Base-by-base conservation (phyloP, 768 basidiomycete species). In the Ephemerocybe angulata region DNA sequence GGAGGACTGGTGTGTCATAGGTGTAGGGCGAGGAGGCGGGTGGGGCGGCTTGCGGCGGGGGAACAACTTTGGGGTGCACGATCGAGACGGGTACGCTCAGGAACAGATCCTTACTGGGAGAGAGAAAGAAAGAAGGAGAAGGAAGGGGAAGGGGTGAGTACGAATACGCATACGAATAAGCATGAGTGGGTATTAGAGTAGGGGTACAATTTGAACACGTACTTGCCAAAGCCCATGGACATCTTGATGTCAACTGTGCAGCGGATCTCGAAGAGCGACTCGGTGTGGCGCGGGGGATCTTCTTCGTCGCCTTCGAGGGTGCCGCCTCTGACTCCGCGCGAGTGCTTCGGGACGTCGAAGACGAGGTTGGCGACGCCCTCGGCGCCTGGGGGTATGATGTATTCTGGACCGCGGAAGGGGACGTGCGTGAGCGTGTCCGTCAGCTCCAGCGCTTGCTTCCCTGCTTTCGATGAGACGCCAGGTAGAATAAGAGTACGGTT, bases 351-450 rank as follows among this genome's bases (percentile, higher is more conserved):
- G n/a, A 91, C 82, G 64, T 92, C 86, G 58, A 93, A 85, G 11
- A 90, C 87, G 11, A 93, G 77, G 62, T 80, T 83, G 1, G 90
- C 90, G 1, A 91, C 79, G 21, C 90, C 90, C 63, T 92, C 90
- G 2, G 76, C 77, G 17, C 87, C 88, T 1, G 88, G 87, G 7
- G 77, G 78, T 28, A 91, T 82, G 29, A 81, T 80, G 59, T 91
- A 92, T 61, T 92, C 90, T 27, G 79, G 76, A 2, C 88, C 88
- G 35, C 81, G 80, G 67, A 87, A 93, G 11, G 85, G 78, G 17
- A 91, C 83, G 11, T 79, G 82, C 2, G 82, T 78, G 25, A 88
- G 70, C 0, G 83, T 80, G 64, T 93, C 91, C 0, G 83, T 84
- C 11, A 87, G 74, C 53, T 85, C 79, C 31, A 89, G 66, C 0